Percentiles rank a stretch among this genome's conserved stretches.
Conservation (phyloP, 495 filamentous ascomycete species). For the Pyrenopolyporus hunteri region DNA sequence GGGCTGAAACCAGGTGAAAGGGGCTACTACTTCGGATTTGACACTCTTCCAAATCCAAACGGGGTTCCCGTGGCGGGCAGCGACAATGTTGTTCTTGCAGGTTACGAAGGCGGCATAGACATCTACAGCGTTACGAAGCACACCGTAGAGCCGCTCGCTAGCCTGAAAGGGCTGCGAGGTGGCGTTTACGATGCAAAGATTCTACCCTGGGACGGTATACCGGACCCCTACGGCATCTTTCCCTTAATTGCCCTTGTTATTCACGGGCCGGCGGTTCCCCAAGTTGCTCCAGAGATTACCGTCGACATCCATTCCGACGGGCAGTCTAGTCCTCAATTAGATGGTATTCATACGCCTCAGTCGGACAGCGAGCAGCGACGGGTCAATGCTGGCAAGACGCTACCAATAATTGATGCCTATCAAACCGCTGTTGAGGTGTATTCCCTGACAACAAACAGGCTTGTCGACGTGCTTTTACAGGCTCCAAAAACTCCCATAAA, state of each 20-base stretch:
- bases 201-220: constrained; percentile 59
- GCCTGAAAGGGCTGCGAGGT: constrained; percentile 76
- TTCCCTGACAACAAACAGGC: constrained; percentile 71
- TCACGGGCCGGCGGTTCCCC: constrained; percentile 68
- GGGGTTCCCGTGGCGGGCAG: constrained; percentile 56
- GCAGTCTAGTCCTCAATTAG: constrained; percentile 48
- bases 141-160: constrained; percentile 67
- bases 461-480: constrained; percentile 71
- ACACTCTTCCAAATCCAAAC: constrained; percentile 62
- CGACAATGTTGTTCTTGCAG: constrained; percentile 74
- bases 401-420: constrained; percentile 61
- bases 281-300: constrained; percentile 37
- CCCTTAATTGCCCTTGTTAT: constrained; percentile 77
- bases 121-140: constrained; percentile 72
- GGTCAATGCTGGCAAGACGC: constrained; percentile 20
- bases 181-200: constrained; percentile 83
- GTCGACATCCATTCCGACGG: constrained; percentile 48
- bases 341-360: constrained; percentile 41
- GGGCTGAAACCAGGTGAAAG: constrained; percentile 63
- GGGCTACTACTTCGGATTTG: constrained; percentile 81
- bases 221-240: constrained; percentile 42
- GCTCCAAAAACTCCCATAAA: constrained; percentile 55
- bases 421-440: constrained; percentile 88
- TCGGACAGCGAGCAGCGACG: constrained; percentile 37
- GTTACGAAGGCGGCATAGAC: constrained; percentile 76